A percentile compares a stretch with the other conserved stretches of the same genome.
Conservation (phyloP, 208 protist genomes). For the Leishmania tropica region DNA sequence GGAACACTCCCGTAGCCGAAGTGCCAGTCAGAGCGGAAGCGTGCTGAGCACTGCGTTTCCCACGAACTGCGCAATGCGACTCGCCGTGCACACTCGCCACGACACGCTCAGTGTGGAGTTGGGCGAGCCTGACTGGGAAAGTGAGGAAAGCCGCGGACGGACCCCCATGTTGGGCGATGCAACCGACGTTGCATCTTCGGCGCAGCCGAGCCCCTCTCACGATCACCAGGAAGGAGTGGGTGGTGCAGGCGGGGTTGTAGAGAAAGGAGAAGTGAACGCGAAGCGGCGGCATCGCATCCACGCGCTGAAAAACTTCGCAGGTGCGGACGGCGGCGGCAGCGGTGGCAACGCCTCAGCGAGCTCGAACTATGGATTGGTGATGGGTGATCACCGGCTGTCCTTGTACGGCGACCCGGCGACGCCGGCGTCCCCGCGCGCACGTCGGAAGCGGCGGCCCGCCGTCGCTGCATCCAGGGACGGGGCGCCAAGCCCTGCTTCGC, state of each 20-base stretch:
- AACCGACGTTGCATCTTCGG: background rate
- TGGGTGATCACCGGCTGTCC: background rate
- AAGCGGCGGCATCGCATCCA: background rate
- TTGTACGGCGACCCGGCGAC: background rate
- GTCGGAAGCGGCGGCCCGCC: slow-evolving; percentile 3
- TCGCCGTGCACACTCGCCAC: slow-evolving; percentile 12
- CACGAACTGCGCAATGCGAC: slow-evolving; percentile 18
- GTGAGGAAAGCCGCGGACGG: background rate
- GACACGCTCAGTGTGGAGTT: slow-evolving; percentile 14
- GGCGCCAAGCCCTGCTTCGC: background rate
- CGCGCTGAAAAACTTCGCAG: background rate
- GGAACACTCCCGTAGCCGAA: slow-evolving; percentile 25
- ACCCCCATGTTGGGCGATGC: background rate
- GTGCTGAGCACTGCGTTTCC: slow-evolving; percentile 26
- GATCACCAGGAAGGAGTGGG: background rate
- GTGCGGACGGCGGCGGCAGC: background rate
- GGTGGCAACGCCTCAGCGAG: background rate
- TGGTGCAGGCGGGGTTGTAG: too few relatives aligned
- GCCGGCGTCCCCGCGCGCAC: slow-evolving; percentile 2
- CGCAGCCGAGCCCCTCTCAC: slow-evolving; percentile 1
- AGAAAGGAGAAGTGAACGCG: background rate
- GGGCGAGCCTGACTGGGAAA: slow-evolving; percentile 7
- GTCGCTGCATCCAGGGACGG: background rate
- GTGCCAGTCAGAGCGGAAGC: slow-evolving; percentile 21
- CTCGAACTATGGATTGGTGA: background rate